Percentiles rank a stretch among this genome's conserved stretches.
phyloP scores from a whole-genome alignment of 2,329 filamentous ascomycete genomes.

The Pleurostoma richardsiae region DNA sequence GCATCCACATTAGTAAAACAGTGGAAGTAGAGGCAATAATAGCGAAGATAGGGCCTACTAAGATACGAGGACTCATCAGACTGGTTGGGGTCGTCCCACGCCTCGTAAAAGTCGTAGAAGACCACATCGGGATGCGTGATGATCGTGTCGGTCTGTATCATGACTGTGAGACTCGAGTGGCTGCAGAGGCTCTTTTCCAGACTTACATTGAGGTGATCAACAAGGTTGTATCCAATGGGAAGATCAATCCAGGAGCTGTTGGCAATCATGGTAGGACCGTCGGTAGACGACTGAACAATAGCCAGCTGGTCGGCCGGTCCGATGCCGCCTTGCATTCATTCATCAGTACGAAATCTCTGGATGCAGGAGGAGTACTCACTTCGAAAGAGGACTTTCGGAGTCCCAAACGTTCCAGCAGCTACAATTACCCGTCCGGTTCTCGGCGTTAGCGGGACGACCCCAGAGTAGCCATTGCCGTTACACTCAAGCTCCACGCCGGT shows the following conservation, averaged over 20 bases:
- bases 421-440: constrained; percentile 61
- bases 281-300: constrained; percentile 42
- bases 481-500: constrained; percentile 66
- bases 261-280: constrained; percentile 46
- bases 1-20: constrained; percentile 8
- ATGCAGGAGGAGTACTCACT: constrained; percentile 26
- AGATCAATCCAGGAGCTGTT: constrained; percentile 50
- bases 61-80: constrained; percentile 39
- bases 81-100: constrained; percentile 43
- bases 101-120: constrained; percentile 62
- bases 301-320: constrained; percentile 56
- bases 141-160: constrained; percentile 36
- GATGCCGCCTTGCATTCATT: constrained; percentile 44
- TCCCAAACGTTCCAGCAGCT: constrained; percentile 65
- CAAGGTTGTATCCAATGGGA: constrained; percentile 52
- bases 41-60: constrained; percentile 18
- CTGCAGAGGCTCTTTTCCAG: not conserved
- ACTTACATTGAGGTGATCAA: constrained; percentile 42
- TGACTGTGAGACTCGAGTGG: not conserved
- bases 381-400: constrained; percentile 62
- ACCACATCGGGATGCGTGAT: constrained; percentile 36
- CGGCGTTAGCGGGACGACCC: constrained; percentile 55
- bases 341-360: constrained; percentile 4
- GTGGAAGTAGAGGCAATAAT: not conserved
- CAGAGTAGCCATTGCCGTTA: constrained; percentile 47